A percentile compares a stretch with the other conserved stretches of the same genome.
phyloP scores from a whole-genome alignment of 331 rosid genomes.

The Acacia pycnantha region DNA sequence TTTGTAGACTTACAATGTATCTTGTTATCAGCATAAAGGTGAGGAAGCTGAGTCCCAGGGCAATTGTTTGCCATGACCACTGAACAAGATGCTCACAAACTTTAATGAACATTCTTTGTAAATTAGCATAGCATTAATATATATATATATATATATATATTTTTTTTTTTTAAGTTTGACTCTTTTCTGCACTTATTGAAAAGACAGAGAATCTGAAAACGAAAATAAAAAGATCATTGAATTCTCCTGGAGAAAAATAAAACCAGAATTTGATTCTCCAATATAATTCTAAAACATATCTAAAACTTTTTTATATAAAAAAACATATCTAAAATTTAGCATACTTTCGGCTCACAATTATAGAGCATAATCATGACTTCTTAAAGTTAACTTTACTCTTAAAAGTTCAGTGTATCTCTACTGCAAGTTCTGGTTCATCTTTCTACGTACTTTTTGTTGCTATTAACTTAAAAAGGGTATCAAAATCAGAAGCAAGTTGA shows the following conservation, averaged over 20 bases:
- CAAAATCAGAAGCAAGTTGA: not conserved
- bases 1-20: slow-evolving; percentile 58
- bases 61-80: slow-evolving; percentile 95
- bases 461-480: not conserved
- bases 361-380: slow-evolving; percentile 11
- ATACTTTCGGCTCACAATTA: slow-evolving; percentile 16
- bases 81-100: slow-evolving; percentile 44
- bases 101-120: slow-evolving; percentile 20
- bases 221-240: not conserved
- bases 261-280: slow-evolving; percentile 31
- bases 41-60: slow-evolving; percentile 71
- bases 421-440: not conserved
- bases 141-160: not conserved
- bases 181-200: not conserved
- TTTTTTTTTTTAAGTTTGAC: not conserved
- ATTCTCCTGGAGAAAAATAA: slow-evolving; percentile 20
- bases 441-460: not conserved
- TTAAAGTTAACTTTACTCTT: slow-evolving; percentile 7
- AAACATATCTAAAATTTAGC: slow-evolving; percentile 14
- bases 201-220: not conserved
- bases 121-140: not conserved
- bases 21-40: slow-evolving; percentile 66
- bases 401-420: not conserved
- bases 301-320: not conserved
- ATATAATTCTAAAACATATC: slow-evolving; percentile 14